Evolutionary conservation across 805 yeast species (phyloP).

Genomic region (Torulaspora quercuum): DNA sequence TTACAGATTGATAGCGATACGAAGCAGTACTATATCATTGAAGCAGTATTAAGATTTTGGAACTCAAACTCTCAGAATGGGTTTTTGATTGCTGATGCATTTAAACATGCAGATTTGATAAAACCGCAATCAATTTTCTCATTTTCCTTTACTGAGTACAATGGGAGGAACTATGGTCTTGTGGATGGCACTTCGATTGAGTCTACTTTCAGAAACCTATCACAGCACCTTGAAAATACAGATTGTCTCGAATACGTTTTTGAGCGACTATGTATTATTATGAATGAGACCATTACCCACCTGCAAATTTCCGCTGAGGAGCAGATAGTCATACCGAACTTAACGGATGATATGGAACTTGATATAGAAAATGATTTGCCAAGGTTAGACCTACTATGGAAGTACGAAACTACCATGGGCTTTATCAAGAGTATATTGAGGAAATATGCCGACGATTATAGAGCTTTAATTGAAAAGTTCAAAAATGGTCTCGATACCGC

Average conservation of each 20-base stretch:
- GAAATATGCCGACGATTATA: conserved; percentile 46
- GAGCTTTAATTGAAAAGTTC: conserved; percentile 27
- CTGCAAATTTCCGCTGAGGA: conserved; percentile 21
- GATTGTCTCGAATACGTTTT: conserved; percentile 33
- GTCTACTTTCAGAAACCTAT: conserved; percentile 39
- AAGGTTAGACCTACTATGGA: conserved; percentile 41
- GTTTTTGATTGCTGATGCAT: conserved; percentile 51
- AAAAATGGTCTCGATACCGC: conserved; percentile 37
- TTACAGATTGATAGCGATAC: conserved; percentile 30
- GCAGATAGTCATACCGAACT: conserved; percentile 19
- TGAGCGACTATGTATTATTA: conserved; percentile 25
- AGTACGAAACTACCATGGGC: conserved; percentile 39
- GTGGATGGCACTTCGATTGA: conserved; percentile 48
- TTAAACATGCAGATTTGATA: conserved; percentile 47
- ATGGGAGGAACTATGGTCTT: conserved; percentile 37
- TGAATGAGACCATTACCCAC: conserved; percentile 22
- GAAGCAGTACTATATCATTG: conserved; percentile 47
- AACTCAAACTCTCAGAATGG: conserved; percentile 62
- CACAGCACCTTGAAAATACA: conserved; percentile 27
- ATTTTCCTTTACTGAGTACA: conserved; percentile 40
- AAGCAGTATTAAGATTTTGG: conserved; percentile 63
- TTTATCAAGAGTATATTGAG: conserved; percentile 41
- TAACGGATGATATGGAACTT: conserved; percentile 26
- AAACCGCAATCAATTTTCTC: conserved; percentile 42
- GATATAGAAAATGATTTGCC: conserved; percentile 33